These are phyloP conservation scores for Kingdonia uniflora DNA, from an alignment of 164 flowering plant genomes.

Conservation along the genomic window DNA sequence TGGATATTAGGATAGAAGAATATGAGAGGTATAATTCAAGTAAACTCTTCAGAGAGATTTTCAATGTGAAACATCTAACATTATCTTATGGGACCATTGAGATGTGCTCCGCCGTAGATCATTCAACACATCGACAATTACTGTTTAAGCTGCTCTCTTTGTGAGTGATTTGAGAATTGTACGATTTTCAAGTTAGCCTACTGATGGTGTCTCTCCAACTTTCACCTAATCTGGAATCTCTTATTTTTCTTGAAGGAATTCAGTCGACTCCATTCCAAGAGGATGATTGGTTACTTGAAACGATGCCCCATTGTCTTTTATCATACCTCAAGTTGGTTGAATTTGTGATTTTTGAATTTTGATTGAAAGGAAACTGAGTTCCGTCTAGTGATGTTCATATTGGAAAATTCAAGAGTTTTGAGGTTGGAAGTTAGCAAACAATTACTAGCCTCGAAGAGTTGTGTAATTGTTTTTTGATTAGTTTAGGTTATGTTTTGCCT, in stretches of 20 bases:
- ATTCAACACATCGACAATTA: not conserved
- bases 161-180: not conserved
- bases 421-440: too few species aligned
- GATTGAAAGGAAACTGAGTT: not conserved
- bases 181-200: not conserved
- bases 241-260: not conserved
- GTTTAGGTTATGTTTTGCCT: too few species aligned
- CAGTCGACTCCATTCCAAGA: too few species aligned
- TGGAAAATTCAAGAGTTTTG: not conserved
- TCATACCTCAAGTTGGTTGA: not conserved
- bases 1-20: not conserved
- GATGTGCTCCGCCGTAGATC: not conserved
- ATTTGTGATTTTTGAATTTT: not conserved
- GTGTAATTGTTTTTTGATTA: too few species aligned
- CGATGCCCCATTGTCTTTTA: not conserved
- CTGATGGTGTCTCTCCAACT: not conserved
- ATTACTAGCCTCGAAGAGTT: too few species aligned
- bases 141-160: not conserved
- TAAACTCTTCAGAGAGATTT: not conserved
- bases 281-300: too few species aligned
- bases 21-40: not conserved
- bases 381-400: not conserved
- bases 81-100: not conserved
- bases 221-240: slow-evolving; percentile 1
- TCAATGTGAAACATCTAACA: not conserved